A percentile compares a stretch with the other conserved stretches of the same genome.
Conservation (phyloP, 2,329 filamentous ascomycete genomes). For the Pezicula rhizophila region DNA sequence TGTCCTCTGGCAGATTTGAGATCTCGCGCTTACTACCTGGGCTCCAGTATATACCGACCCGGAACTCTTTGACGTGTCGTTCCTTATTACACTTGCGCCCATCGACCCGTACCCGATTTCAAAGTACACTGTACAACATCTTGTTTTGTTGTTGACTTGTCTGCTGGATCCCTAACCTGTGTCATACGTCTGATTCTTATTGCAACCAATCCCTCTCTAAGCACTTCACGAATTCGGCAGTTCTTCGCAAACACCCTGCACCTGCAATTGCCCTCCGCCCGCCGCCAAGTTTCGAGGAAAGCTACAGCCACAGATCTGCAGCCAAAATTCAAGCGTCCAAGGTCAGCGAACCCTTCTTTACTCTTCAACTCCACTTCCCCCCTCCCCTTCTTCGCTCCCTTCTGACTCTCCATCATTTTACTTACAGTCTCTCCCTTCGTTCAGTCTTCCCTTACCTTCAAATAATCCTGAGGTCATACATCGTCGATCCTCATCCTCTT, state of each 20-base stretch:
- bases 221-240: background rate
- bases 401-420: slow-evolving; percentile 1
- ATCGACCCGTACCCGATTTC: too few relatives aligned
- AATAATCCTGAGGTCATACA: background rate
- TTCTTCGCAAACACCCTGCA: background rate
- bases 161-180: background rate
- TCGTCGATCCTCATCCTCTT: background rate
- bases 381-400: background rate
- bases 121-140: too few relatives aligned
- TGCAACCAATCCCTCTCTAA: background rate
- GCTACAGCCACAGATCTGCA: slow-evolving; percentile 2
- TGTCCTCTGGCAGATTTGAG: too few relatives aligned
- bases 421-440: slow-evolving; percentile 1
- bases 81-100: too few relatives aligned
- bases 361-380: background rate
- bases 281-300: background rate
- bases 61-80: too few relatives aligned
- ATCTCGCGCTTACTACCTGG: too few relatives aligned
- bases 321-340: slow-evolving; percentile 1
- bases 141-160: too few relatives aligned
- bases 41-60: too few relatives aligned
- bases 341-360: slow-evolving; percentile 1
- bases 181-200: background rate
- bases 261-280: background rate
- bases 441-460: background rate